Percentiles rank a stretch among this genome's conserved stretches.
Evolutionary conservation across 805 yeast species (phyloP).

Genomic region (Saccharomycopsis fibuligera): DNA sequence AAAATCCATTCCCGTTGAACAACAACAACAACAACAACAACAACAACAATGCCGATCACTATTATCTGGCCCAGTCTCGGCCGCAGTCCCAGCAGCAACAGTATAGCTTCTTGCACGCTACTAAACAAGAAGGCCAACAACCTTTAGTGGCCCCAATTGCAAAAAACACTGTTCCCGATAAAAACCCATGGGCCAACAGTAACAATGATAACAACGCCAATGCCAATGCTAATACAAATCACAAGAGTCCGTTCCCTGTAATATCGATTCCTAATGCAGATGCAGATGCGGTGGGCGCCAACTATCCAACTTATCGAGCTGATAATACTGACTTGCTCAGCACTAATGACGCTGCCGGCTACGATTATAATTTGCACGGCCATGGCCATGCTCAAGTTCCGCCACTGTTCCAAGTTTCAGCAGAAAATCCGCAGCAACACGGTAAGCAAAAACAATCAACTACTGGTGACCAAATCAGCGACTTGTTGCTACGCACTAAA

Average conservation of each 20-base stretch:
- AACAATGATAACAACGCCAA: not conserved
- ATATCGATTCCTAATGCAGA: no score
- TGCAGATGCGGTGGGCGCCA: no score
- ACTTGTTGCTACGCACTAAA: conserved; percentile 9
- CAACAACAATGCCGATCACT: not conserved
- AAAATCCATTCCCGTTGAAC: conserved; percentile 3
- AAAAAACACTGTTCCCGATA: not conserved
- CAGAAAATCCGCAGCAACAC: not conserved
- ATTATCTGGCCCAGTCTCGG: not conserved
- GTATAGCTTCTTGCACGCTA: no score
- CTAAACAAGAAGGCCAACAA: not conserved
- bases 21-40: not conserved
- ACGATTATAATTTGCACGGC: not conserved
- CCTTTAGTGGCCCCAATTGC: not conserved
- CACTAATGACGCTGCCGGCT: no score
- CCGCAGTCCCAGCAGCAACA: no score
- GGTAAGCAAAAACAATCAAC: not conserved
- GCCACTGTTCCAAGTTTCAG: conserved; percentile 3
- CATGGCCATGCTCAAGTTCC: not conserved
- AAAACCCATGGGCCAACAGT: conserved; percentile 14
- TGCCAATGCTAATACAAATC: not conserved
- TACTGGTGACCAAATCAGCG: conserved; percentile 10
- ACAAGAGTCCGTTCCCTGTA: no score
- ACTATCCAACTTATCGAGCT: no score
- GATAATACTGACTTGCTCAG: no score